These are phyloP conservation scores for Penicillium cinerascens DNA, from an alignment of 495 filamentous ascomycete species.

Conservation along the genomic window DNA sequence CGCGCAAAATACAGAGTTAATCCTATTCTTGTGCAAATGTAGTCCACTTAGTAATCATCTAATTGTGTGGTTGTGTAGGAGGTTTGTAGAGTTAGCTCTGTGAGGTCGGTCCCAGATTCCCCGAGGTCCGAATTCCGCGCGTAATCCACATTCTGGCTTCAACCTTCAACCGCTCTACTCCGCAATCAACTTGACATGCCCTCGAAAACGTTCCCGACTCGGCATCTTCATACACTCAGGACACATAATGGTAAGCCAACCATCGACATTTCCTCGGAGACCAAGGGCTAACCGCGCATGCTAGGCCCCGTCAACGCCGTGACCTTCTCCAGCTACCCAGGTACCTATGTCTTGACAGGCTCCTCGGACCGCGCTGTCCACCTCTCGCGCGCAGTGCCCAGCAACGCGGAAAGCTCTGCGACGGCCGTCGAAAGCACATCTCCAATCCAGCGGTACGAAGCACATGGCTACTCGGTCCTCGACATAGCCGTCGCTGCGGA, in stretches of 20 bases:
- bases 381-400: constrained; percentile 66
- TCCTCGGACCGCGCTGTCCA: constrained; percentile 80
- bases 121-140: constrained; percentile 1
- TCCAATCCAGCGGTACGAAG: constrained; percentile 81
- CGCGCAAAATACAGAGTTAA: constrained; percentile 30
- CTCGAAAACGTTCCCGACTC: constrained; percentile 29
- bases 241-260: constrained; percentile 41
- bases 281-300: not conserved
- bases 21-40: constrained; percentile 4
- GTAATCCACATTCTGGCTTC: not conserved
- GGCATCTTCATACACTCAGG: constrained; percentile 42
- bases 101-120: not conserved
- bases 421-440: constrained; percentile 35
- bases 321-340: constrained; percentile 37
- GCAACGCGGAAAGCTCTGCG: constrained; percentile 32
- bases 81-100: not conserved
- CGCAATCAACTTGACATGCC: constrained; percentile 24
- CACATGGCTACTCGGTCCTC: constrained; percentile 88
- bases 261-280: not conserved
- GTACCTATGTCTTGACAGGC: constrained; percentile 70
- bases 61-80: not conserved
- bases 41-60: not conserved
- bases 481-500: constrained; percentile 67
- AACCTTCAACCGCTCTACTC: not conserved
- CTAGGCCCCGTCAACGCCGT: constrained; percentile 41